phyloP scores from a whole-genome alignment of 768 basidiomycete species.

The Austroboletus eburneus region DNA sequence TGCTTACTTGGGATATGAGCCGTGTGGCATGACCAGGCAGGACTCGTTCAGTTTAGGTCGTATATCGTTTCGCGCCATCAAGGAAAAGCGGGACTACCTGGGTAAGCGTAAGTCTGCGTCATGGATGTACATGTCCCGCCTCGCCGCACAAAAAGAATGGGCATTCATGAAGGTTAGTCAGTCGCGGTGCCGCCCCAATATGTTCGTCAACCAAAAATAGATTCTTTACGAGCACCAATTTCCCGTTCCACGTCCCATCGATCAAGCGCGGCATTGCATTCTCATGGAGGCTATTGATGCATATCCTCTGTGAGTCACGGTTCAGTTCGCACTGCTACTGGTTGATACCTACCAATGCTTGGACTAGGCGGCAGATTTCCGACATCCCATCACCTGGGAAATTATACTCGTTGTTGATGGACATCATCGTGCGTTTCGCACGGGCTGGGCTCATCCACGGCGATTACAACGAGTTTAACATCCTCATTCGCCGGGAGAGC shows the following conservation, averaged over 20 bases:
- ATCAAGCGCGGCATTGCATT: conserved; percentile 92
- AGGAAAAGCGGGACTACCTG: conserved; percentile 93
- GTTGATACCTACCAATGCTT: conserved; percentile 4
- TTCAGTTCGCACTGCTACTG: neutral
- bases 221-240: conserved; percentile 88
- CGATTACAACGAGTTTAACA: conserved; percentile 99
- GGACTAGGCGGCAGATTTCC: conserved; percentile 75
- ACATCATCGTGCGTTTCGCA: conserved; percentile 92
- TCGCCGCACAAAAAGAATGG: conserved; percentile 97
- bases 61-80: conserved; percentile 96
- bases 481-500: conserved; percentile 76
- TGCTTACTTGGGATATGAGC: neutral
- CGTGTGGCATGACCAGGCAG: conserved; percentile 1
- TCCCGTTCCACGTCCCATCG: conserved; percentile 90
- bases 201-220: too few relatives aligned
- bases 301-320: conserved; percentile 78
- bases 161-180: conserved; percentile 92
- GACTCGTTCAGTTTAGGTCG: conserved; percentile 70
- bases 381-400: conserved; percentile 82
- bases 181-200: too few relatives aligned
- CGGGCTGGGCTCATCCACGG: conserved; percentile 95
- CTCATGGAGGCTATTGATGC: conserved; percentile 96
- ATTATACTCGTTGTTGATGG: conserved; percentile 91
- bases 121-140: conserved; percentile 99
- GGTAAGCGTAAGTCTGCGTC: conserved; percentile 94